A percentile compares a stretch with the other conserved stretches of the same genome.
phyloP scores from a whole-genome alignment of 2,329 filamentous ascomycete genomes.

The Fusarium pilosicola region DNA sequence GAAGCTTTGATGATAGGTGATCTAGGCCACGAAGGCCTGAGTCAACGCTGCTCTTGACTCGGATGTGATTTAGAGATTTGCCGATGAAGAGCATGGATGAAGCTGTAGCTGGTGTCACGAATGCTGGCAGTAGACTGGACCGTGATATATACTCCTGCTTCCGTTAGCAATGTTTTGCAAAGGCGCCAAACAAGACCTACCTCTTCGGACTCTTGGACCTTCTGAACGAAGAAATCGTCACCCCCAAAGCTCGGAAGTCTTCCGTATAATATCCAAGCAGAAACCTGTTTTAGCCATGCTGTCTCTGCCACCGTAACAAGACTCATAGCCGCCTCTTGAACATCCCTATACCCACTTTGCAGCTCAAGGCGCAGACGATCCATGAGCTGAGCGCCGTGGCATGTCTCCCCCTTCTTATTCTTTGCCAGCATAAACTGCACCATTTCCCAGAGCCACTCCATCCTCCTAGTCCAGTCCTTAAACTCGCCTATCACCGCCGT shows the following conservation, averaged over 20 bases:
- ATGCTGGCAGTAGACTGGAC: slow-evolving; percentile 75
- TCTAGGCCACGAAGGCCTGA: slow-evolving; percentile 62
- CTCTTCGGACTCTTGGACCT: slow-evolving; percentile 54
- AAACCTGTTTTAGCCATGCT: slow-evolving; percentile 90
- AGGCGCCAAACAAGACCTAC: slow-evolving; percentile 42
- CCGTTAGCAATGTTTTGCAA: neutral
- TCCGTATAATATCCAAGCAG: slow-evolving; percentile 91
- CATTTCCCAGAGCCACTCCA: slow-evolving; percentile 87
- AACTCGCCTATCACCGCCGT: slow-evolving; percentile 87
- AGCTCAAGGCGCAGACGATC: slow-evolving; percentile 79
- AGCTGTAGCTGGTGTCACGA: slow-evolving; percentile 79
- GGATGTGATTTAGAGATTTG: slow-evolving; percentile 85
- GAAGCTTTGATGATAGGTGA: slow-evolving; percentile 74
- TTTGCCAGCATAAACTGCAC: slow-evolving; percentile 71
- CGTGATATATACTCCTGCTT: slow-evolving; percentile 67
- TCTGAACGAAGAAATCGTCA: slow-evolving; percentile 87
- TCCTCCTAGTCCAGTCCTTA: slow-evolving; percentile 81
- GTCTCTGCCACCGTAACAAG: slow-evolving; percentile 83
- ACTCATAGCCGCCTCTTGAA: slow-evolving; percentile 79
- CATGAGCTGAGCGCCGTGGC: slow-evolving; percentile 79
- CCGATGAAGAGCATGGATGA: slow-evolving; percentile 91
- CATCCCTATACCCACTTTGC: slow-evolving; percentile 88
- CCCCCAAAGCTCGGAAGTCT: slow-evolving; percentile 79
- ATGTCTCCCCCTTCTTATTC: slow-evolving; percentile 51
- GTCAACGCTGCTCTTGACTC: slow-evolving; percentile 62